These are phyloP conservation scores for Colletotrichum paranaense DNA, from an alignment of 2,329 filamentous ascomycete species.

Conservation along the genomic window DNA sequence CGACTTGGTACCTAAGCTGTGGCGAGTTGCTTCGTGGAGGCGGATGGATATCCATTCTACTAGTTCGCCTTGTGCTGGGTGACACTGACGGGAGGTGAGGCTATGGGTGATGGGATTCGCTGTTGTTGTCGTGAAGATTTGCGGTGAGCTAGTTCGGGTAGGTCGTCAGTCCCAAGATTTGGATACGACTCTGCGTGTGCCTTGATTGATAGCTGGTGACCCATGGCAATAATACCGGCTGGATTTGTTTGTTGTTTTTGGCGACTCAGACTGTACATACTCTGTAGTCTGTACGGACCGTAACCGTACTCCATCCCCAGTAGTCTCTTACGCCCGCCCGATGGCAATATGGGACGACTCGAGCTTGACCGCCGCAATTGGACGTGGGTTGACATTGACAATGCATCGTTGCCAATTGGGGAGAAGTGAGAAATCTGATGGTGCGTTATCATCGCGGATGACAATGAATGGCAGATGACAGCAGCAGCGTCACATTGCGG, in stretches of 20 bases:
- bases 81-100: not conserved
- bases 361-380: not conserved
- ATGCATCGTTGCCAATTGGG: constrained; percentile 4
- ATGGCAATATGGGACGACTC: not conserved
- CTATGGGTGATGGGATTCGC: not conserved
- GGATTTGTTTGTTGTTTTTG: not conserved
- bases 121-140: constrained; percentile 1
- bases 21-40: not conserved
- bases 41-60: not conserved
- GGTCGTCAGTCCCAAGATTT: not conserved
- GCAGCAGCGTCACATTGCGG: not conserved
- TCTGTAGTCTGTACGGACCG: not conserved
- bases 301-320: not conserved
- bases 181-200: constrained; percentile 1
- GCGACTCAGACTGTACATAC: not conserved
- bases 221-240: not conserved
- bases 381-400: not conserved
- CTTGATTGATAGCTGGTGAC: not conserved
- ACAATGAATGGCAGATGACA: not conserved
- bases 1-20: not conserved
- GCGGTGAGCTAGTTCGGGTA: constrained; percentile 17
- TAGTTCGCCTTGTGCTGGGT: not conserved
- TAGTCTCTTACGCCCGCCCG: not conserved
- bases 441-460: too few species aligned
- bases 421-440: not conserved